These are phyloP conservation scores for Pichia californica DNA, from an alignment of 805 yeast genomes.

Conservation along the genomic window DNA sequence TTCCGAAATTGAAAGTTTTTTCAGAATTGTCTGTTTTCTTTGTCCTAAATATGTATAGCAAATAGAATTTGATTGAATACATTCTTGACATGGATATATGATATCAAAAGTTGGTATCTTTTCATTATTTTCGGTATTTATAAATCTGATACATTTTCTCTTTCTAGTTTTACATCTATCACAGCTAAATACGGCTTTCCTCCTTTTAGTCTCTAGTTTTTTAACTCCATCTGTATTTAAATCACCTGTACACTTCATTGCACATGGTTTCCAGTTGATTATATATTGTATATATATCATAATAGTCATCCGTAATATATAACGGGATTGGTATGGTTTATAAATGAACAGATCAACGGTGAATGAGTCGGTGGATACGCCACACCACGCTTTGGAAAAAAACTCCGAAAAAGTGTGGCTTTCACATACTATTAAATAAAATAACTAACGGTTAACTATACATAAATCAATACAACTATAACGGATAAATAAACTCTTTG, in stretches of 20 bases:
- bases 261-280: not conserved
- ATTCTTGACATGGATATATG: conserved; percentile 9
- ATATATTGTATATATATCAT: no score
- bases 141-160: conserved; percentile 9
- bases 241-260: no score
- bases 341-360: no score
- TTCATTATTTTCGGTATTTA: not conserved
- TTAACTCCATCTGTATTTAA: not conserved
- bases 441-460: no score
- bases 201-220: not conserved
- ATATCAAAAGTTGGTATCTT: conserved; percentile 6
- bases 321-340: no score
- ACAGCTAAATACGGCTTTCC: conserved; percentile 10
- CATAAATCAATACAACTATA: no score
- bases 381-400: no score
- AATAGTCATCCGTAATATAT: no score
- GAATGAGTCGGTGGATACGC: no score
- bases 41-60: conserved; percentile 9
- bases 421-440: no score
- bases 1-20: not conserved
- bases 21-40: conserved; percentile 3
- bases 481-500: not conserved
- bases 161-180: conserved; percentile 11
- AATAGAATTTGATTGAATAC: conserved; percentile 7
- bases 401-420: no score